A percentile compares a stretch with the other conserved stretches of the same genome.
phyloP scores from a whole-genome alignment of 148 eudicot genomes.

The Nepenthes gracilis region DNA sequence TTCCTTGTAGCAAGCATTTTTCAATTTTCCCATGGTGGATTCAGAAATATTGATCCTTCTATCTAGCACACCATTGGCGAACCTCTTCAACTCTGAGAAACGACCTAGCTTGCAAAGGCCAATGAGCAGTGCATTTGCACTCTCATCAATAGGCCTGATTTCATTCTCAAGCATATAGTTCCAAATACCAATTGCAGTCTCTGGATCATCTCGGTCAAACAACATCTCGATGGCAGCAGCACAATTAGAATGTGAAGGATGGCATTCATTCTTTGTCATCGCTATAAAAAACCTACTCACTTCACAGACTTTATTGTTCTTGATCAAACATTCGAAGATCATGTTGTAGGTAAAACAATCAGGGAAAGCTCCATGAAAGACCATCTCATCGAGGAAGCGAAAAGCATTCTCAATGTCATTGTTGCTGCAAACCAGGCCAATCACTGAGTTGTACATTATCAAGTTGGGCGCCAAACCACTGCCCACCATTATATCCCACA shows the following conservation, averaged over 20 bases:
- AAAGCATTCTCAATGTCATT: constrained; percentile 52
- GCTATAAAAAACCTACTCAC: constrained; percentile 60
- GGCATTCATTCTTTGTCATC: constrained; percentile 73
- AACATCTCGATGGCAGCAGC: constrained; percentile 53
- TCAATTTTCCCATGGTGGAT: constrained; percentile 64
- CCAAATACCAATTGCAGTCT: constrained; percentile 69
- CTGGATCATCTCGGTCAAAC: constrained; percentile 68
- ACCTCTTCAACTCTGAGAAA: constrained; percentile 46
- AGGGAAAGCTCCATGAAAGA: constrained; percentile 63
- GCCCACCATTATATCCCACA: constrained; percentile 77
- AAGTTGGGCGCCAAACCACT: constrained; percentile 51
- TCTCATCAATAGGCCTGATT: constrained; percentile 35
- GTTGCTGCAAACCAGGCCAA: constrained; percentile 61
- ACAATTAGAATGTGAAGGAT: constrained; percentile 48
- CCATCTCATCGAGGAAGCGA: constrained; percentile 67
- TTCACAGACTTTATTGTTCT: constrained; percentile 49
- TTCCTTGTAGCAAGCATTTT: constrained; percentile 31
- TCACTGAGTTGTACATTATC: constrained; percentile 57
- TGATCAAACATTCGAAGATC: constrained; percentile 66
- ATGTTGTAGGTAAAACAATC: constrained; percentile 56
- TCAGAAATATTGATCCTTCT: constrained; percentile 46
- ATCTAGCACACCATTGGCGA: constrained; percentile 49
- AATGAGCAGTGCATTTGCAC: constrained; percentile 58
- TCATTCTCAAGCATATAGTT: constrained; percentile 40
- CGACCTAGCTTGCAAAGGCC: constrained; percentile 52